Base-by-base conservation (phyloP, 2,329 filamentous ascomycete species). In the Verticillium isaacii region DNA sequence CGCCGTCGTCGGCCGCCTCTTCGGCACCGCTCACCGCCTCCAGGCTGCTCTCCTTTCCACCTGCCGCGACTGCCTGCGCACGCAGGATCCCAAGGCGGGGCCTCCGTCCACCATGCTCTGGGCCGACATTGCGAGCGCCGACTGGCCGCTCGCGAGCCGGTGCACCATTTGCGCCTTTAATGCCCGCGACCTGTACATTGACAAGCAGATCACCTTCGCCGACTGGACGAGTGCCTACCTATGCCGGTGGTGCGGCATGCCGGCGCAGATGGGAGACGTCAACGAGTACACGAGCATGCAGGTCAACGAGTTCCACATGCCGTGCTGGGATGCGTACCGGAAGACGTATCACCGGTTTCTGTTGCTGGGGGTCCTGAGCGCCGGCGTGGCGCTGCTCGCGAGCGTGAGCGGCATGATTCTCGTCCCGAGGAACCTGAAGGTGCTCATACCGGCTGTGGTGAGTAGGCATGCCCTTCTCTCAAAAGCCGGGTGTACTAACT, bases 191-290 rank as follows among this genome's bases (percentile, higher is more conserved):
- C 72, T 75, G 6, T 67, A 69, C 19, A 71, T 78, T 4, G 78
- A 78, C 5, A 66, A 67, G n/a, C 70, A 68, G 65, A 71, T 78
- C n/a, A 66, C 66, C 0, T 70, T 81, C 52, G 77, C 71, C 6
- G 76, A 75, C 54, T 66, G 67, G 19, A 64, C 67, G 11, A 67
- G 64, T 5, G 71, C 73, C 36, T 79, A 72, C 70, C 69, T 78
- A 12, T 82, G 79, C 55, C 73, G 78, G 5, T 80, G 77, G 72
- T 81, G 79, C 66, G 78, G 79, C 0, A 73, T 69, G 62, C 78
- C 78, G 7, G 69, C 79, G 45, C 12, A 52, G 8, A 12, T 52
- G 45, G 45, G 45, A 12, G 9, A 23, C 5, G 19, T 23, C 45
- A 52, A 23, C 19, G 45, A 52, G n/a, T 52, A 52, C 19, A 52